Percentiles rank a stretch among this genome's conserved stretches.
phyloP scores from a whole-genome alignment of 306 rosid species.

The Prunus dulcis region DNA sequence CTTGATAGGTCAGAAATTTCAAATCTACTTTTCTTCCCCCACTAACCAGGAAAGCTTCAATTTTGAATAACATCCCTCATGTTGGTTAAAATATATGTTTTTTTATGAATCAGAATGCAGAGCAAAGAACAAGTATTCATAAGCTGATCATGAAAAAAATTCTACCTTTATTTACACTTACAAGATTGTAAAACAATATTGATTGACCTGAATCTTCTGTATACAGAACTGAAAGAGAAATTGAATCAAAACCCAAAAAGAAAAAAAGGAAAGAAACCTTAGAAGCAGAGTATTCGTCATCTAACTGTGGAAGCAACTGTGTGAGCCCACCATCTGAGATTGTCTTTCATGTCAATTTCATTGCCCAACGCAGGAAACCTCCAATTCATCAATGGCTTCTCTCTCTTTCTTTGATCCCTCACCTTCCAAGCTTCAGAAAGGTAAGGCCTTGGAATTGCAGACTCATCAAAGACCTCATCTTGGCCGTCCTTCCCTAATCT shows the following conservation, averaged over 20 bases:
- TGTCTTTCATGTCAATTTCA: slow-evolving; percentile 65
- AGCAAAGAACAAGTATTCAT: background rate
- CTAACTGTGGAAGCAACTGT: slow-evolving; percentile 73
- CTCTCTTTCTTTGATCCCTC: slow-evolving; percentile 39
- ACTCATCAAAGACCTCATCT: slow-evolving; percentile 23
- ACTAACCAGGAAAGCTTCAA: background rate
- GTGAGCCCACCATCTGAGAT: slow-evolving; percentile 81
- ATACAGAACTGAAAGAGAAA: background rate
- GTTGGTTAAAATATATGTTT: background rate
- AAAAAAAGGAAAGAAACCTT: background rate
- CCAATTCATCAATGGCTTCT: slow-evolving; percentile 60
- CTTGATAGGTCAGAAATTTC: background rate
- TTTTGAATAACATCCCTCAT: background rate
- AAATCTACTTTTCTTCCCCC: background rate
- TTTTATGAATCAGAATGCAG: background rate
- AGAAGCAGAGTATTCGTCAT: slow-evolving; percentile 24
- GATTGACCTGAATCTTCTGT: background rate
- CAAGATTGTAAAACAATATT: slow-evolving; percentile 3
- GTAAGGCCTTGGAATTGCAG: slow-evolving; percentile 64
- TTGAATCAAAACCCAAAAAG: background rate
- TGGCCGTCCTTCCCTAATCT: slow-evolving; percentile 46
- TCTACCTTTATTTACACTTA: slow-evolving; percentile 8
- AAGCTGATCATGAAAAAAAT: background rate
- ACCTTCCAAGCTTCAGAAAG: slow-evolving; percentile 86
- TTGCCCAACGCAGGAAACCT: slow-evolving; percentile 50